A percentile compares a stretch with the other conserved stretches of the same genome.
Evolutionary conservation across 176 grass and related monocot species (phyloP).

Genomic region (Oryza longistaminata): DNA sequence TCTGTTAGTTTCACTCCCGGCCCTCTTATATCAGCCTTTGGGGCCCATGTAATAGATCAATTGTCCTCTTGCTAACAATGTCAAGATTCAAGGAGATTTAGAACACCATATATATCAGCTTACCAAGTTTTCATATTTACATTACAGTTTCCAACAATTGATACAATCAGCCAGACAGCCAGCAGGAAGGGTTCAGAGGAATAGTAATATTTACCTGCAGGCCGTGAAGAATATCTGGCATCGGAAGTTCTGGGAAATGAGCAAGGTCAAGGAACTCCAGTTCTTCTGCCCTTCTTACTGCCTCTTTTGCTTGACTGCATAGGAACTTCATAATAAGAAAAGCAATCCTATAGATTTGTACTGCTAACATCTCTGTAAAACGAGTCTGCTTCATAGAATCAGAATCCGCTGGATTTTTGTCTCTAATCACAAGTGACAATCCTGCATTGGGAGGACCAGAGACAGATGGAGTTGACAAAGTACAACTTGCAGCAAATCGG

Average conservation of each 20-base stretch:
- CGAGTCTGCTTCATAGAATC: constrained; percentile 50
- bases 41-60: not conserved
- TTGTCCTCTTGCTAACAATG: not conserved
- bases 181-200: not conserved
- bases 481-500: constrained; percentile 38
- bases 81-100: not conserved
- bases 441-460: constrained; percentile 34
- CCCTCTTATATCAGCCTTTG: not conserved
- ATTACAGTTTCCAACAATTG: not conserved
- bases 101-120: not conserved
- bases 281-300: constrained; percentile 74
- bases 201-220: constrained; percentile 63
- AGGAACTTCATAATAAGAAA: constrained; percentile 90
- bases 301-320: constrained; percentile 78
- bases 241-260: constrained; percentile 88
- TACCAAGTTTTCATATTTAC: not conserved
- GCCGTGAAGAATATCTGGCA: constrained; percentile 90
- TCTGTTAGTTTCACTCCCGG: not conserved
- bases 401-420: constrained; percentile 43
- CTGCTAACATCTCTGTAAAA: constrained; percentile 68
- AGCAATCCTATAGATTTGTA: constrained; percentile 82
- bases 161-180: not conserved
- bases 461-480: constrained; percentile 28
- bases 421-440: constrained; percentile 34
- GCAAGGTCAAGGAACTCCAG: constrained; percentile 83